phyloP scores from a whole-genome alignment of 306 rosid species.

The Prinsepia uniflora region DNA sequence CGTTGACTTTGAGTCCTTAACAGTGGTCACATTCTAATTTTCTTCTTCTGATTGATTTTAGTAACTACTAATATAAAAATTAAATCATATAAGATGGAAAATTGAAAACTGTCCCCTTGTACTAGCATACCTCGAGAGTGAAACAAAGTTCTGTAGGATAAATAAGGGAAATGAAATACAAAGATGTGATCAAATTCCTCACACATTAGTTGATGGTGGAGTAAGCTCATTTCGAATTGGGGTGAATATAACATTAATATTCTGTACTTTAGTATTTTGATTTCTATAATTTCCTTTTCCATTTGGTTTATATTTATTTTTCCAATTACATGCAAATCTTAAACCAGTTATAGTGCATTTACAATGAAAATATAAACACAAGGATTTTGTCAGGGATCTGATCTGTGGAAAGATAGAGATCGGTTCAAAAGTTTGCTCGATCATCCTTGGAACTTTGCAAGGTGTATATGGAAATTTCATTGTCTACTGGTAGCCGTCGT shows the following conservation, averaged over 20 bases:
- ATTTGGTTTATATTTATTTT: not conserved
- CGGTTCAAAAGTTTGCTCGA: conserved; percentile 69
- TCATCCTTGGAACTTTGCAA: conserved; percentile 86
- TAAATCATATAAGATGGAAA: not conserved
- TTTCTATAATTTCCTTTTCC: not conserved
- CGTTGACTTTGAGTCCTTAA: too few relatives aligned
- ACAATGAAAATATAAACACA: not conserved
- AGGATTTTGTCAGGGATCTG: conserved; percentile 61
- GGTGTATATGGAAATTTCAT: conserved; percentile 67
- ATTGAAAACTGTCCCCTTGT: not conserved
- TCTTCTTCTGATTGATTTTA: not conserved
- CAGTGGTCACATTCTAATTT: not conserved
- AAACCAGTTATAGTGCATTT: not conserved
- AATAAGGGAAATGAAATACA: not conserved
- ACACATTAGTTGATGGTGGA: not conserved
- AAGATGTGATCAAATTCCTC: not conserved
- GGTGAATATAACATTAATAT: not conserved
- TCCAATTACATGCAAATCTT: not conserved
- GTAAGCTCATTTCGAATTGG: not conserved
- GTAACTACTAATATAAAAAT: not conserved
- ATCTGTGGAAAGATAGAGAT: conserved; percentile 66
- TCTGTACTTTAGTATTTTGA: not conserved
- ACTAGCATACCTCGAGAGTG: not conserved
- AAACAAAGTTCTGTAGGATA: not conserved
- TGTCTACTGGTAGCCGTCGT: conserved; percentile 52